Evolutionary conservation across 2,329 filamentous ascomycete genomes (phyloP).

Genomic region (Apiospora koreana): DNA sequence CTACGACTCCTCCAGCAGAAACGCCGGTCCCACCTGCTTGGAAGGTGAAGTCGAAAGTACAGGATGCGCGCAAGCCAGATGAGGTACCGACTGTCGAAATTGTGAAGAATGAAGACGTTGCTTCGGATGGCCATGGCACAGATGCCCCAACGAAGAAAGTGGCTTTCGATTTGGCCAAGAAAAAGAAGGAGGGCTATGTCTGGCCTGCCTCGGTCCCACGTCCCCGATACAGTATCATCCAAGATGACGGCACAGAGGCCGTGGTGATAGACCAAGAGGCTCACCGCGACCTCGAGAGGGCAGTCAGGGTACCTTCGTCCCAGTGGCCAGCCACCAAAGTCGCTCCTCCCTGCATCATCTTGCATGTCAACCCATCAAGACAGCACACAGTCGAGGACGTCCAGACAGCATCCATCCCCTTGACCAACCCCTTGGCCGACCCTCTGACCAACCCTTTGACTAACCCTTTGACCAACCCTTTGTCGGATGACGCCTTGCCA

Average conservation of each 20-base stretch:
- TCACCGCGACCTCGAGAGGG: not conserved
- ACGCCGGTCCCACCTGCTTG: not conserved
- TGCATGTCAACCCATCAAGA: not conserved
- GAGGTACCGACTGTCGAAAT: not conserved
- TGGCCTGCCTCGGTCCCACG: not conserved
- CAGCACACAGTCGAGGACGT: not conserved
- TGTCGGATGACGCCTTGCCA: too few species aligned
- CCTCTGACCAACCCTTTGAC: not conserved
- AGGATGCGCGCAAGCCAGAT: not conserved
- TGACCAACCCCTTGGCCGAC: not conserved
- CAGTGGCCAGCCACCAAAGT: not conserved
- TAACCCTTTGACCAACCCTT: not conserved
- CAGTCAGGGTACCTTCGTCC: not conserved
- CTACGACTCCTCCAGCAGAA: not conserved
- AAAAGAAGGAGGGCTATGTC: not conserved
- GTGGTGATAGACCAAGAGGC: not conserved
- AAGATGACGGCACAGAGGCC: not conserved
- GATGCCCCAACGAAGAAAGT: not conserved
- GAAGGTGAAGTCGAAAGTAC: not conserved
- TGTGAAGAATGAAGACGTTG: not conserved
- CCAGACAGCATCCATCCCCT: not conserved
- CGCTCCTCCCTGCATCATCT: not conserved
- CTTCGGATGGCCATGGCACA: not conserved
- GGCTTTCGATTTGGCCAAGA: not conserved
- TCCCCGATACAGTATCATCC: not conserved